Base-by-base conservation (phyloP, 768 basidiomycete genomes). In the Fomitopsis pulvina region DNA sequence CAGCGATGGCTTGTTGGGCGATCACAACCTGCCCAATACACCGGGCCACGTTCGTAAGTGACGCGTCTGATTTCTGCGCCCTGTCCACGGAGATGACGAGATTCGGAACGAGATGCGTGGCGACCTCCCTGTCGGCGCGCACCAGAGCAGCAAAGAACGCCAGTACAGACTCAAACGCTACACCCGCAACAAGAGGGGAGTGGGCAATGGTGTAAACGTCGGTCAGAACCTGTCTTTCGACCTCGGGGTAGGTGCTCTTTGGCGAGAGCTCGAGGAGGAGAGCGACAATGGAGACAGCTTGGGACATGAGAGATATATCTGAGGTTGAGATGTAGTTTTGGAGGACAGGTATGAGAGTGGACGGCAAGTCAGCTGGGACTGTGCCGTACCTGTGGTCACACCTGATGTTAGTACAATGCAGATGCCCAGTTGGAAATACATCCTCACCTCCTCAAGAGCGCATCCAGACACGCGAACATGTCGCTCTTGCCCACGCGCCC, bases 121-220 rank as follows among this genome's bases (percentile, higher is more conserved):
- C 84, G 53, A 92, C 87, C 63, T 87, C 83, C 53, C 75, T 72
- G 57, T 97, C 93, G 1, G 91, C 90, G 53, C 78, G 75, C 25
- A 95, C 90, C 40, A 95, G 78, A 0, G 85, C 81, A 1, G 74
- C 73, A 66, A 90, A 92, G 76, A 98, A 98, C 14, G 71, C 72
- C 41, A 92, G 75, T 11, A 96, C 73, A 0, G 88, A 80, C 29
- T 97, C 93, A 5, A 95, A 78, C 3, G 89, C 80, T 1, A 78
- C 71, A 9, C 85, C 85, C 20, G 89, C 79, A 12, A 93, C 74
- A 11, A 87, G 73, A 0, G 93, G 85, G 0, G 93, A 91, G 60
- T 85, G 79, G 0, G 92, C 76, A 42, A 92, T 79, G 41, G 65
- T 66, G 67, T 83, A 97, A 51, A 81, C 77, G 47, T 76, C 81